Evolutionary conservation across 768 basidiomycete species (phyloP).

Genomic region (Thelephora aurantiotincta): DNA sequence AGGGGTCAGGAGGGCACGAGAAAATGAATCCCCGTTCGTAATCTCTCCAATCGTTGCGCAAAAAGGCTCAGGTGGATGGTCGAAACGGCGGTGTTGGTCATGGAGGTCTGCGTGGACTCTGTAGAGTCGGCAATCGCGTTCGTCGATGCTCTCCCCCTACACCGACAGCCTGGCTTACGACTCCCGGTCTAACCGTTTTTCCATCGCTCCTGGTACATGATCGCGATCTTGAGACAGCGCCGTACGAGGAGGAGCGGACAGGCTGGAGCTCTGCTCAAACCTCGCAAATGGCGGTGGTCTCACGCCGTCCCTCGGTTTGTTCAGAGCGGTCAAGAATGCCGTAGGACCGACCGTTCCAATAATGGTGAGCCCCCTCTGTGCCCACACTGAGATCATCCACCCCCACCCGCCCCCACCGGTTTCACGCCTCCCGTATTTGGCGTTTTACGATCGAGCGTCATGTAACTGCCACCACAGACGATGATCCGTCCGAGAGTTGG

Average conservation of each 20-base stretch:
- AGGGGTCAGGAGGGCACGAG: neutral
- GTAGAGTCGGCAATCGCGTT: constrained; percentile 56
- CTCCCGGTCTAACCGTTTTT: neutral
- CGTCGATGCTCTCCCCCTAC: constrained; percentile 13
- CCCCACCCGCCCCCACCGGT: neutral
- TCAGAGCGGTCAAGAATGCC: constrained; percentile 38
- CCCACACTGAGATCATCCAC: neutral
- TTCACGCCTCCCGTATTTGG: neutral
- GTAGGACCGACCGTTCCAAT: constrained; percentile 34
- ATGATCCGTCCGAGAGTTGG: constrained; percentile 75
- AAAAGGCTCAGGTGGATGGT: constrained; percentile 4
- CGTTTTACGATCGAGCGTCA: neutral
- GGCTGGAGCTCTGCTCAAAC: constrained; percentile 66
- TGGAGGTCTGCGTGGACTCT: constrained; percentile 57
- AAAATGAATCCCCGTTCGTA: no score
- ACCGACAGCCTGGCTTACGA: neutral
- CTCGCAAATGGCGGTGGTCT: constrained; percentile 66
- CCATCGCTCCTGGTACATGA: no score
- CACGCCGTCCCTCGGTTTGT: constrained; percentile 67
- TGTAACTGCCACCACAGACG: constrained; percentile 26
- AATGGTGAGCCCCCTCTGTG: constrained; percentile 37
- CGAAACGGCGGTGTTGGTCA: constrained; percentile 5
- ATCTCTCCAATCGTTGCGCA: neutral
- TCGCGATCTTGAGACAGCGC: constrained; percentile 30
- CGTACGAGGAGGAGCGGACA: constrained; percentile 52